Conservation (phyloP, 768 basidiomycete genomes). For the Neoboletus subvelutipes region DNA sequence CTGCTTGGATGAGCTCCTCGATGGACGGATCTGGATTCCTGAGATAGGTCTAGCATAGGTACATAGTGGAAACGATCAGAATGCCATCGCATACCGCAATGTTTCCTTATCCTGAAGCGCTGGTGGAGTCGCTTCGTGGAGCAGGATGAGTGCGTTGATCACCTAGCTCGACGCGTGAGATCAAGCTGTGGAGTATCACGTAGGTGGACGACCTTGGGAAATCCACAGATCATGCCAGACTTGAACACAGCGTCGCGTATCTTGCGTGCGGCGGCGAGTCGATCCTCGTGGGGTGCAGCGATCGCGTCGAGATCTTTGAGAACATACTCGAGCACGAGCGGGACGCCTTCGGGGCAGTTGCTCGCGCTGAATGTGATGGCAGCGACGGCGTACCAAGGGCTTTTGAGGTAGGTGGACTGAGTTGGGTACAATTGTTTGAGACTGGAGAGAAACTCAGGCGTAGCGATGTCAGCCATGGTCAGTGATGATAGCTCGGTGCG, state of each 20-base stretch:
- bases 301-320: constrained; percentile 42
- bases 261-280: constrained; percentile 46
- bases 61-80: neutral
- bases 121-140: constrained; percentile 53
- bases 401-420: constrained; percentile 27
- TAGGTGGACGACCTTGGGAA: constrained; percentile 46
- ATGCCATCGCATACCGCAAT: constrained; percentile 40
- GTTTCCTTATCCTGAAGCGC: constrained; percentile 47
- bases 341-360: constrained; percentile 59
- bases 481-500: neutral
- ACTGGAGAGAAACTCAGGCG: constrained; percentile 41
- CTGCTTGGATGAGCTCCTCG: constrained; percentile 42
- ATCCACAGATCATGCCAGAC: constrained; percentile 55
- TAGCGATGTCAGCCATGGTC: constrained; percentile 33
- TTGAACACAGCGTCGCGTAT: constrained; percentile 66
- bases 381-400: constrained; percentile 61
- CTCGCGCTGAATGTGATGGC: constrained; percentile 57
- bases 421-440: constrained; percentile 49
- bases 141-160: constrained; percentile 55
- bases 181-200: too few relatives aligned
- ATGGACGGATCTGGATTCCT: constrained; percentile 45
- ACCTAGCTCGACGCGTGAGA: constrained; percentile 16
- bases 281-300: constrained; percentile 34
- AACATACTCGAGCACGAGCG: constrained; percentile 51
- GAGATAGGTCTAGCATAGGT: neutral